Conservation (phyloP, 2,329 filamentous ascomycete species). For the Fonsecaea erecta region DNA sequence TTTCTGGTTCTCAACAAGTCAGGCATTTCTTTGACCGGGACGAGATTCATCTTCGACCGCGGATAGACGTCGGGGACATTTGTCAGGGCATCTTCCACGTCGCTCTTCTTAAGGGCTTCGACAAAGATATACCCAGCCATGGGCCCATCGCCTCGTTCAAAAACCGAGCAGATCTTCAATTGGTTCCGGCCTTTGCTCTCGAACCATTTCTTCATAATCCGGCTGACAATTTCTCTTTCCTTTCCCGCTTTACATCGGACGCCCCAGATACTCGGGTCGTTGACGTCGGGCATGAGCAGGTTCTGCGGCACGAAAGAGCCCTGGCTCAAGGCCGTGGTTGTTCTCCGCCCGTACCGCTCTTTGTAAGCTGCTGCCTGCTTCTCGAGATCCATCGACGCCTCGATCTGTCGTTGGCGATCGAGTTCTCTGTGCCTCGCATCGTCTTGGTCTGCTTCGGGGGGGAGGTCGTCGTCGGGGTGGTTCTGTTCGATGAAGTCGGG, state of each 20-base stretch:
- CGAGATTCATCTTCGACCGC: conserved; percentile 80
- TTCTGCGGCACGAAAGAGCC: conserved; percentile 81
- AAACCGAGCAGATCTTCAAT: conserved; percentile 83
- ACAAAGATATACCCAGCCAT: conserved; percentile 97
- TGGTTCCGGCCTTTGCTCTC: conserved; percentile 78
- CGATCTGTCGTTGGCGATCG: conserved; percentile 85
- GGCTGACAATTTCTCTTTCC: conserved; percentile 86
- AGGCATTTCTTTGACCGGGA: conserved; percentile 96
- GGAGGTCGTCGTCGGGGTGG: conserved; percentile 84
- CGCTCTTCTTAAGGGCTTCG: conserved; percentile 83
- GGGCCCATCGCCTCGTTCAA: conserved; percentile 75
- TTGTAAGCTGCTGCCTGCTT: conserved; percentile 86
- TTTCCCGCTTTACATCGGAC: conserved; percentile 94
- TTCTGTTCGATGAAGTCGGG: conserved; percentile 87
- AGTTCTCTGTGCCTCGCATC: conserved; percentile 93
- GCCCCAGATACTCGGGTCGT: conserved; percentile 95
- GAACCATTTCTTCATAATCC: conserved; percentile 85
- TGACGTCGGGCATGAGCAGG: conserved; percentile 85
- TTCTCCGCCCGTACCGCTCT: conserved; percentile 83
- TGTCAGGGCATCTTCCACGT: conserved; percentile 81
- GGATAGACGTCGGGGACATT: conserved; percentile 89
- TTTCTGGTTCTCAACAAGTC: conserved; percentile 91
- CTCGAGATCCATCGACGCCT: conserved; percentile 88
- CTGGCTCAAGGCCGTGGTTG: conserved; percentile 67
- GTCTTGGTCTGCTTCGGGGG: conserved; percentile 77